Evolutionary conservation across 2,329 filamentous ascomycete species (phyloP).

Genomic region (Pseudocercospora pini-densiflorae): DNA sequence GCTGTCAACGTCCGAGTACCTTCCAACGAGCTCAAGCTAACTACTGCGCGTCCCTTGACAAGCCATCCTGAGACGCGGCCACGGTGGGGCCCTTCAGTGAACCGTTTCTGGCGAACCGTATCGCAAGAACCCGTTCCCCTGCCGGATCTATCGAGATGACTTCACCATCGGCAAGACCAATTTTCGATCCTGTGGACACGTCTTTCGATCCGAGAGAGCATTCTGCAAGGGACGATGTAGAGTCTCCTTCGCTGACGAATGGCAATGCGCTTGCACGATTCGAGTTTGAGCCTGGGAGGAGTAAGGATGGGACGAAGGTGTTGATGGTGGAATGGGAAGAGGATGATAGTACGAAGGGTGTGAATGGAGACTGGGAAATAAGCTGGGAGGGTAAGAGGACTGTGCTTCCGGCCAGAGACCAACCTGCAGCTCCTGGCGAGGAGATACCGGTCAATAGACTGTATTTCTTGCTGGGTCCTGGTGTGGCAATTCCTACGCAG

Average conservation of each 20-base stretch:
- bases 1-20: not conserved
- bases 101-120: constrained; percentile 7
- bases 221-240: constrained; percentile 32
- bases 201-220: constrained; percentile 32
- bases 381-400: constrained; percentile 80
- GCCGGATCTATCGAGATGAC: not conserved
- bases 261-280: constrained; percentile 76
- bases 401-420: constrained; percentile 68
- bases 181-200: constrained; percentile 50
- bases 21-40: not conserved
- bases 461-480: constrained; percentile 80
- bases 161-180: constrained; percentile 31
- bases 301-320: constrained; percentile 80
- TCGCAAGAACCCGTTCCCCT: not conserved
- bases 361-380: constrained; percentile 71
- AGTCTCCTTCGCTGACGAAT: constrained; percentile 54
- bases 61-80: not conserved
- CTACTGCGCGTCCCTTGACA: not conserved
- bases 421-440: constrained; percentile 32
- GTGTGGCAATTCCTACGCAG: constrained; percentile 70
- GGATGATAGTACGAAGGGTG: constrained; percentile 55
- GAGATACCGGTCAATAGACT: constrained; percentile 60
- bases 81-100: not conserved
- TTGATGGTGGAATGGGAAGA: constrained; percentile 92
- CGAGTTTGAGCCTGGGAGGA: constrained; percentile 78